Evolutionary conservation across 1,139 yeast species (phyloP).

Genomic region (Pneumocystis oryctolagi): DNA sequence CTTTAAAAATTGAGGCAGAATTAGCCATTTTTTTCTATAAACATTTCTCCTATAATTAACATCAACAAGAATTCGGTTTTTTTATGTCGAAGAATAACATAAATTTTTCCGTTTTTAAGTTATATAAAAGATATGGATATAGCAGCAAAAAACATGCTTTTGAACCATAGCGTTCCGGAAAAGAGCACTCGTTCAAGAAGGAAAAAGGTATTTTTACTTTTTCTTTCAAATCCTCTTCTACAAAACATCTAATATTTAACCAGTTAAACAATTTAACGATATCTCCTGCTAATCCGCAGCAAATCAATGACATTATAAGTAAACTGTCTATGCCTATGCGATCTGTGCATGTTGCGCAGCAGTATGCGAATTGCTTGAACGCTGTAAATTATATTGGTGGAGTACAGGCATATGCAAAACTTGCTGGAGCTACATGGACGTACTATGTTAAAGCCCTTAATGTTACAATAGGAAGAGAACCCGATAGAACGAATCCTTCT

Average conservation of each 20-base stretch:
- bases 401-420: constrained; percentile 75
- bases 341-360: constrained; percentile 31
- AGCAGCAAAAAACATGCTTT: neutral
- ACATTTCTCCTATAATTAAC: neutral
- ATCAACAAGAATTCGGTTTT: neutral
- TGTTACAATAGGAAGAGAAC: constrained; percentile 66
- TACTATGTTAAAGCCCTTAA: constrained; percentile 73
- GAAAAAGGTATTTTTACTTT: neutral
- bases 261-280: neutral
- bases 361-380: constrained; percentile 45
- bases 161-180: neutral
- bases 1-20: neutral
- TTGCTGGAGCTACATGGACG: constrained; percentile 56
- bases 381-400: constrained; percentile 50
- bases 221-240: neutral
- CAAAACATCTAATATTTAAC: neutral
- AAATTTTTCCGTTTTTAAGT: neutral
- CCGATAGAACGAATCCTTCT: constrained; percentile 19
- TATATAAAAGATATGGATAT: neutral
- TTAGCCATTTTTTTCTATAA: neutral
- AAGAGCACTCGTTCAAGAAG: neutral
- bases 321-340: constrained; percentile 17
- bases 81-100: neutral
- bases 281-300: neutral
- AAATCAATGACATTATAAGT: constrained; percentile 23